phyloP scores from a whole-genome alignment of 768 basidiomycete genomes.

The Mrakia gelida region DNA sequence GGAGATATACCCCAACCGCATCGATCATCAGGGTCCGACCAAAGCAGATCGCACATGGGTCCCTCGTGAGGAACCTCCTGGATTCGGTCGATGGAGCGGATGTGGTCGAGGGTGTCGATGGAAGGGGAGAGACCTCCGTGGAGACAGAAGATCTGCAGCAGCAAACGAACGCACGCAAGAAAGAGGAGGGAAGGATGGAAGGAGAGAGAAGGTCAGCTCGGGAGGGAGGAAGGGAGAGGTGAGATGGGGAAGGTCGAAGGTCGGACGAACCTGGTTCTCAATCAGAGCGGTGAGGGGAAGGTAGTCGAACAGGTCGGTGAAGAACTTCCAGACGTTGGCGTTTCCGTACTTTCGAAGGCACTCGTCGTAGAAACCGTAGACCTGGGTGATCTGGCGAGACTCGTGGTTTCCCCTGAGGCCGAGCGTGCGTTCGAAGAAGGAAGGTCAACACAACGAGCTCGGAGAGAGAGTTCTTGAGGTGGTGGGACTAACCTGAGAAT shows the following conservation, averaged over 20 bases:
- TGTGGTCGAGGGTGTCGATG: constrained; percentile 99
- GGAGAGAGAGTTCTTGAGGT: background rate
- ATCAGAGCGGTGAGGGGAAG: constrained; percentile 95
- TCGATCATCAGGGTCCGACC: constrained; percentile 99
- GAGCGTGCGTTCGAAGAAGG: background rate
- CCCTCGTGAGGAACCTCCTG: constrained; percentile 99
- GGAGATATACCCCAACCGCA: constrained; percentile 99
- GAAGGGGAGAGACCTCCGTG: constrained; percentile 97
- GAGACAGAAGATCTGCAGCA: constrained; percentile 86
- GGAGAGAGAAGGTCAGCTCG: background rate
- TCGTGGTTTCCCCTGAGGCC: constrained; percentile 77
- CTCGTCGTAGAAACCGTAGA: constrained; percentile 99
- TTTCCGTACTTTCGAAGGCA: constrained; percentile 99
- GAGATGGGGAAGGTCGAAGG: constrained; percentile 3
- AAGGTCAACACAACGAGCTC: background rate
- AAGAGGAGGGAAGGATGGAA: background rate
- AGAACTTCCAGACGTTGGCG: constrained; percentile 99
- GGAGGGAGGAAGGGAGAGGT: background rate
- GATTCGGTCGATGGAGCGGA: constrained; percentile 95
- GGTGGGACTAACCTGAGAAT: constrained; percentile 60
- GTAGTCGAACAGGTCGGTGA: constrained; percentile 97
- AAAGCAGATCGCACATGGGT: constrained; percentile 98
- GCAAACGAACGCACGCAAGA: background rate
- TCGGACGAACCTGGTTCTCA: constrained; percentile 89
- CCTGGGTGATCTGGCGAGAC: constrained; percentile 98